Evolutionary conservation across 768 basidiomycete genomes (phyloP).

Genomic region (Russula brevipes): DNA sequence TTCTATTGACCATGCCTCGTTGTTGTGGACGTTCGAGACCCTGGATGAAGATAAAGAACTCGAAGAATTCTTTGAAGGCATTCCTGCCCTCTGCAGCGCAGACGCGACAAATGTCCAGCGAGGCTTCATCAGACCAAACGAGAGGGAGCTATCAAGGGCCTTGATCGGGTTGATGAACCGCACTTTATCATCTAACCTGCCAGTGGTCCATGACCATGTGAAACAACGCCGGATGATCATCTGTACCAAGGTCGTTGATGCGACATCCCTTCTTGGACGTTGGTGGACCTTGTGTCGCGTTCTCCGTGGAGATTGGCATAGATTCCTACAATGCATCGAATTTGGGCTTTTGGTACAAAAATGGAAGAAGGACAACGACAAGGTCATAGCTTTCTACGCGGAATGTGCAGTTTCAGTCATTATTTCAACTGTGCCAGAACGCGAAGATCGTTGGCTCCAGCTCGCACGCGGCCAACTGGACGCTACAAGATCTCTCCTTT

Average conservation of each 20-base stretch:
- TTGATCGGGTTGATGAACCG: constrained; percentile 8
- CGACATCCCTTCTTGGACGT: neutral
- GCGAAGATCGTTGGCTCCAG: neutral
- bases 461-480: neutral
- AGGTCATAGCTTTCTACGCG: neutral
- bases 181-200: constrained; percentile 4
- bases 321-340: neutral
- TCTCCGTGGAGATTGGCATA: constrained; percentile 1
- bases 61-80: constrained; percentile 12
- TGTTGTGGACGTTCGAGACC: constrained; percentile 9
- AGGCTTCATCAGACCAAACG: neutral
- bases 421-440: neutral
- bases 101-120: neutral
- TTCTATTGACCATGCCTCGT: neutral
- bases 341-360: neutral
- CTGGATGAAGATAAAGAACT: constrained; percentile 8
- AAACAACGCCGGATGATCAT: constrained; percentile 7
- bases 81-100: constrained; percentile 4
- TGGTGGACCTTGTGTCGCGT: neutral
- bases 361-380: neutral
- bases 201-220: neutral
- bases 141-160: neutral
- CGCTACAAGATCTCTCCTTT: neutral
- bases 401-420: neutral
- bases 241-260: neutral